Conservation (phyloP, 371 early-diverging fungal genomes). For the Mucor irregularis region DNA sequence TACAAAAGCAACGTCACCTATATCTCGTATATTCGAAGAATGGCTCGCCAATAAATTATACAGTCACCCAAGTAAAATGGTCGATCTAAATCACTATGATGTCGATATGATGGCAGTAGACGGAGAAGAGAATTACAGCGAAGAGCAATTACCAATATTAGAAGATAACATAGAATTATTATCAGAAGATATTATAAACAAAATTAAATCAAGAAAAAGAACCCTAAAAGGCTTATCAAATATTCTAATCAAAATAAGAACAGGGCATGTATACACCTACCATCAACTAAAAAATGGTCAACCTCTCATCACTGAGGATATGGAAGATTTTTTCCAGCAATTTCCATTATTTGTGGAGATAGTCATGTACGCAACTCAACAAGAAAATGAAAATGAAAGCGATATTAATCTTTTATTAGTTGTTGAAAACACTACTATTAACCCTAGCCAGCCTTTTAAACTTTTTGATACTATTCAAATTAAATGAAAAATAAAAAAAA, state of each 20-base stretch:
- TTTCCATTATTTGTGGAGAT: constrained; percentile 44
- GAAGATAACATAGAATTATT: constrained; percentile 38
- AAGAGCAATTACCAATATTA: constrained; percentile 34
- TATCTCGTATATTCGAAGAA: constrained; percentile 40
- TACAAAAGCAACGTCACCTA: constrained; percentile 34
- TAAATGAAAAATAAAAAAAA: not conserved
- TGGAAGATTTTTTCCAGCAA: constrained; percentile 45
- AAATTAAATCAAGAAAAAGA: constrained; percentile 28
- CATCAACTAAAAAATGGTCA: constrained; percentile 40
- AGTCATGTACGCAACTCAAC: constrained; percentile 26
- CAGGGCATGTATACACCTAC: constrained; percentile 38
- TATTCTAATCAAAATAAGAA: constrained; percentile 34
- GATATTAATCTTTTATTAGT: constrained; percentile 24
- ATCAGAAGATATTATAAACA: constrained; percentile 38
- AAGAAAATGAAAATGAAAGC: constrained; percentile 6
- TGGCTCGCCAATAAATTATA: constrained; percentile 40
- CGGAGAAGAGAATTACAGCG: not conserved
- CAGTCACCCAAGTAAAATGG: constrained; percentile 18
- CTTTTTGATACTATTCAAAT: constrained; percentile 33
- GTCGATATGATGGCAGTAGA: constrained; percentile 10
- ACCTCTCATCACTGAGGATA: constrained; percentile 37
- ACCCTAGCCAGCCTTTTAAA: constrained; percentile 31
- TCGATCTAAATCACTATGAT: constrained; percentile 2
- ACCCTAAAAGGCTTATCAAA: constrained; percentile 27
- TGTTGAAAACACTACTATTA: constrained; percentile 33